Conservation (phyloP, 345 rosid genomes). For the Aquilaria sinensis region DNA sequence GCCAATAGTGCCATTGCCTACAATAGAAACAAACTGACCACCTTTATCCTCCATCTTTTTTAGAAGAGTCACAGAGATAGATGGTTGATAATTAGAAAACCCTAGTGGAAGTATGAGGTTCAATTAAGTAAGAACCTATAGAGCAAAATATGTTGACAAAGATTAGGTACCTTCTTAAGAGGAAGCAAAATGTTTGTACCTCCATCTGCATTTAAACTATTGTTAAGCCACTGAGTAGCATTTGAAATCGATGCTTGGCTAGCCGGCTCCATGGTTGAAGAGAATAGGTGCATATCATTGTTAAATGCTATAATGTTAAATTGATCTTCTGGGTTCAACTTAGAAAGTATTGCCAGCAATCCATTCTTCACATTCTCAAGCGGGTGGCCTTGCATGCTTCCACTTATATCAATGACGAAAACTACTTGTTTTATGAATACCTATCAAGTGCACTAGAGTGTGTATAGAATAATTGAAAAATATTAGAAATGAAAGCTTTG, state of each 20-base stretch:
- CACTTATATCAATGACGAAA: constrained; percentile 74
- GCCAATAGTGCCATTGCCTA: constrained; percentile 79
- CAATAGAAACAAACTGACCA: constrained; percentile 5
- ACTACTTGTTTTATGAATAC: constrained; percentile 66
- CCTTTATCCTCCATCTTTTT: neutral
- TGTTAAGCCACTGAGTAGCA: constrained; percentile 62
- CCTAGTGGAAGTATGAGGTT: constrained; percentile 43
- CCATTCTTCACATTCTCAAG: constrained; percentile 63
- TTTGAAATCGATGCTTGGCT: constrained; percentile 39
- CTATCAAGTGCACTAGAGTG: constrained; percentile 30
- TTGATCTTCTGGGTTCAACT: constrained; percentile 59
- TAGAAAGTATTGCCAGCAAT: constrained; percentile 38
- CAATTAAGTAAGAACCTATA: constrained; percentile 33
- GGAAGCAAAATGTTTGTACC: constrained; percentile 72
- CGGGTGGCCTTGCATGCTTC: constrained; percentile 73
- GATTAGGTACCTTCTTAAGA: constrained; percentile 45
- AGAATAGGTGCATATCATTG: constrained; percentile 50
- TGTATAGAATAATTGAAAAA: neutral
- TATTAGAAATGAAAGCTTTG: neutral
- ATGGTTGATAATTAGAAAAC: neutral
- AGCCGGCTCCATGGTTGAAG: constrained; percentile 62
- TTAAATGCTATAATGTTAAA: constrained; percentile 88
- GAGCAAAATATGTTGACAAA: constrained; percentile 26
- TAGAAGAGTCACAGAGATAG: neutral
- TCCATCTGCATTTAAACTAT: constrained; percentile 46